Evolutionary conservation across 371 early-diverging fungal species (phyloP).

Genomic region (Actinomortierella wolfii): DNA sequence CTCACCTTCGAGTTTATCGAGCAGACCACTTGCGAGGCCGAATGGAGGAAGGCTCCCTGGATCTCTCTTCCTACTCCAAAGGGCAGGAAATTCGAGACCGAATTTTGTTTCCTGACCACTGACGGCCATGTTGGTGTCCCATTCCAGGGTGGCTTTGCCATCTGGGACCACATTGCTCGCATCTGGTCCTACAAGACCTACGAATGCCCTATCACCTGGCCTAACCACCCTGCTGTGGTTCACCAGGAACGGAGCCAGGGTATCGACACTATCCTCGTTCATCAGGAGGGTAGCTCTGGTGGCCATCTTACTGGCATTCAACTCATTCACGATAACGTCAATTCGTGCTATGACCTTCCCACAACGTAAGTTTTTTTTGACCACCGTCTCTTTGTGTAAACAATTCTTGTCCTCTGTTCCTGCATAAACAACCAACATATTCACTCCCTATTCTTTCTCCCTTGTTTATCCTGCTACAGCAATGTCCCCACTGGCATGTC

Average conservation of each 20-base stretch:
- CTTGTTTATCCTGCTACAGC: slow-evolving; percentile 6
- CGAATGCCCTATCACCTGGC: slow-evolving; percentile 26
- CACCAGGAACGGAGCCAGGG: slow-evolving; percentile 14
- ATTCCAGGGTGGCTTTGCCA: slow-evolving; percentile 35
- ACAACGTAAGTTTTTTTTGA: slow-evolving; percentile 22
- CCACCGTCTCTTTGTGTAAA: neutral
- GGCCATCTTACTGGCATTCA: slow-evolving; percentile 34
- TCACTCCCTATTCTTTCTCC: neutral
- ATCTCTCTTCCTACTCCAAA: slow-evolving; percentile 31
- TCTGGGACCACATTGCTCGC: slow-evolving; percentile 44
- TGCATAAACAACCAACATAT: too few species aligned
- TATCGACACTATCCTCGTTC: slow-evolving; percentile 25
- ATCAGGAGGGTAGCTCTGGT: slow-evolving; percentile 31
- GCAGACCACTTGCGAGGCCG: slow-evolving; percentile 29
- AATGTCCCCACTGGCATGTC: slow-evolving; percentile 30
- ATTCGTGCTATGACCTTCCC: slow-evolving; percentile 22
- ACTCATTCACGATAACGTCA: slow-evolving; percentile 21
- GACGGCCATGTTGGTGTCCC: slow-evolving; percentile 33
- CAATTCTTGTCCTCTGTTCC: neutral
- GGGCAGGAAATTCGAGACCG: slow-evolving; percentile 31
- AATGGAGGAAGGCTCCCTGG: slow-evolving; percentile 28
- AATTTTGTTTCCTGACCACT: slow-evolving; percentile 38
- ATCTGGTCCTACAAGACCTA: slow-evolving; percentile 28
- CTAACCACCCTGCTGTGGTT: slow-evolving; percentile 37
- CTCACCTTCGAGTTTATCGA: slow-evolving; percentile 34